Evolutionary conservation across 768 basidiomycete species (phyloP).

Genomic region (Phaeotremella fagi): DNA sequence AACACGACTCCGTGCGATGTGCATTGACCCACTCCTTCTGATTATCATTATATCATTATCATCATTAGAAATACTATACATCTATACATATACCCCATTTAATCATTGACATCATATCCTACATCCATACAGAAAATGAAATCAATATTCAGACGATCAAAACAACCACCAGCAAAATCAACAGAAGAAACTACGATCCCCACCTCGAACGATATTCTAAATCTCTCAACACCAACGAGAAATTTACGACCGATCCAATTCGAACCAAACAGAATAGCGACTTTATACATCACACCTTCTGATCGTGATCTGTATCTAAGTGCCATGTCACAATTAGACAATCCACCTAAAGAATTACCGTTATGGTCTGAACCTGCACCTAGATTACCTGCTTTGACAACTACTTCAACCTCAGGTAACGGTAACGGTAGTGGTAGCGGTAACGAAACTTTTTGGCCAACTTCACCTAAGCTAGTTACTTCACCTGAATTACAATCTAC

Average conservation of each 20-base stretch:
- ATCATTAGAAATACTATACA: no score
- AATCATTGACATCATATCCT: no score
- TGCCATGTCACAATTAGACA: slow-evolving; percentile 39
- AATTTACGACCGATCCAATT: slow-evolving; percentile 23
- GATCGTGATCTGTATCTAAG: slow-evolving; percentile 40
- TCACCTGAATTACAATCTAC: slow-evolving; percentile 21
- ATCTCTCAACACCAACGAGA: neutral
- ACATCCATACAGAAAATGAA: no score
- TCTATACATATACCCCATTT: no score
- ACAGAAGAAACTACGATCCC: neutral
- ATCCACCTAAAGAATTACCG: slow-evolving; percentile 28
- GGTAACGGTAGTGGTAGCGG: neutral
- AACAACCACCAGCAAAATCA: neutral
- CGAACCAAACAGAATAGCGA: slow-evolving; percentile 27
- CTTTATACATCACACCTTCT: slow-evolving; percentile 36
- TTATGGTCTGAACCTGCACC: slow-evolving; percentile 39
- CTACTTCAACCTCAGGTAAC: neutral
- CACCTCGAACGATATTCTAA: neutral
- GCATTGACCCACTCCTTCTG: no score
- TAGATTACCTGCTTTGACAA: slow-evolving; percentile 13
- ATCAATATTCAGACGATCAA: neutral
- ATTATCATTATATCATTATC: no score
- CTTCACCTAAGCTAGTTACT: slow-evolving; percentile 33
- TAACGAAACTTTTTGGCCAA: slow-evolving; percentile 1
- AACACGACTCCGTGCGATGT: no score